phyloP scores from a whole-genome alignment of 2,329 filamentous ascomycete genomes.

The Alternaria sp. region DNA sequence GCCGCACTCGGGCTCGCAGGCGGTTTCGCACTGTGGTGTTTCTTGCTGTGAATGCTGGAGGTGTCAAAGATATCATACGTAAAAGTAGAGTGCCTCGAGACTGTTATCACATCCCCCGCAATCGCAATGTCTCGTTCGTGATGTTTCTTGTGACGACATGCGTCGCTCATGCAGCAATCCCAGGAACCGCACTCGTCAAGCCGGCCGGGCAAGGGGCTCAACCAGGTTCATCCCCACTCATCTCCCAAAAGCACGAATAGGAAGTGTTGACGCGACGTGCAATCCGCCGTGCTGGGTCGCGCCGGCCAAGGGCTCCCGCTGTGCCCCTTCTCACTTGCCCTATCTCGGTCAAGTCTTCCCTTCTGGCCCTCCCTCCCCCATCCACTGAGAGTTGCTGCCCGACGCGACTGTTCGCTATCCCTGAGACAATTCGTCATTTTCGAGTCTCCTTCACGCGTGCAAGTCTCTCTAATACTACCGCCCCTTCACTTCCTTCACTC shows the following conservation, averaged over 20 bases:
- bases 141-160: constrained; percentile 13
- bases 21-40: neutral
- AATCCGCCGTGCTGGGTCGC: constrained; percentile 20
- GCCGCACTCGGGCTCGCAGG: neutral
- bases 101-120: neutral
- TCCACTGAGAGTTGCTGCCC: constrained; percentile 16
- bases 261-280: neutral
- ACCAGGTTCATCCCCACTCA: neutral
- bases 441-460: neutral
- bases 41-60: neutral
- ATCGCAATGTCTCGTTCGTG: constrained; percentile 7
- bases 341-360: constrained; percentile 16
- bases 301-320: constrained; percentile 14
- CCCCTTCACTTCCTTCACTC: neutral
- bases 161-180: constrained; percentile 18
- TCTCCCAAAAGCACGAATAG: constrained; percentile 14
- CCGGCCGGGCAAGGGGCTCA: neutral
- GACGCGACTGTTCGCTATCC: constrained; percentile 14
- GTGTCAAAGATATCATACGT: too few relatives aligned
- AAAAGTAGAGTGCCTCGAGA: neutral
- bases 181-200: constrained; percentile 1
- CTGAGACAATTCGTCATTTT: constrained; percentile 4
- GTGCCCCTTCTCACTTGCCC: constrained; percentile 20
- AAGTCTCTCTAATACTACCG: neutral
- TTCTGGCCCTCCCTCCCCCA: neutral